Evolutionary conservation across 345 rosid species (phyloP), one percentile per base, ranked within the genome.

Genomic region (Populus ilicifolia): DNA sequence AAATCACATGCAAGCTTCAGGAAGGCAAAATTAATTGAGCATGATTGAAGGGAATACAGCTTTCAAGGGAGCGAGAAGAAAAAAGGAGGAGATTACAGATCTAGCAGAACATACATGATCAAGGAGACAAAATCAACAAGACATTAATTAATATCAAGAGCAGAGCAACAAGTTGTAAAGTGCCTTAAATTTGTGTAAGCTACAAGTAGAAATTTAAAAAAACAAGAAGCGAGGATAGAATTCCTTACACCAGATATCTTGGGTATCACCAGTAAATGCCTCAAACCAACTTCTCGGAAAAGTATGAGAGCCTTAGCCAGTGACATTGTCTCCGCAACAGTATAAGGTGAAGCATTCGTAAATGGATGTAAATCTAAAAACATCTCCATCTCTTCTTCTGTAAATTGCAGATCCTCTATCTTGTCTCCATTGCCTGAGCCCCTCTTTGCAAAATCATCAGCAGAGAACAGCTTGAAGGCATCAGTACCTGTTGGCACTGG

Each of bases 271-370:
- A 95, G 82, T 48, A 92, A 86, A 85, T 95, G 99, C 84, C 99
- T 87, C 79, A 92, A 79, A 65, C 98, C 97, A 84, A 92, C 90
- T 79, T 91, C 89, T 41, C 96, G 91, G 82, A 95, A 96, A 81
- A 96, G 98, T 54, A 81, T 25, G 27, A 88, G 90, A 67, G 98
- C 97, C 84, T 96, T 93, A 7, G 97, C 96, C 2, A 96, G 89
- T 10, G 99, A 96, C 98, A 93, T 93, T 0, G 98, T 86, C 85
- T 96, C 99, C 78, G 93, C 93, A 67, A 96, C 99, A 13, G 94
- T 93, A 68, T 92, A 92, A 35, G 98, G 99, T 1, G 97, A 96
- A 73, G 98, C 89, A 80, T 93, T 92, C 68, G 96, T 87, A 77
- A 96, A 96, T 8, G 98, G 96, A 81, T 85, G 94, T 67, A 93